phyloP scores from a whole-genome alignment of 306 rosid genomes.

The Argentina anserina region DNA sequence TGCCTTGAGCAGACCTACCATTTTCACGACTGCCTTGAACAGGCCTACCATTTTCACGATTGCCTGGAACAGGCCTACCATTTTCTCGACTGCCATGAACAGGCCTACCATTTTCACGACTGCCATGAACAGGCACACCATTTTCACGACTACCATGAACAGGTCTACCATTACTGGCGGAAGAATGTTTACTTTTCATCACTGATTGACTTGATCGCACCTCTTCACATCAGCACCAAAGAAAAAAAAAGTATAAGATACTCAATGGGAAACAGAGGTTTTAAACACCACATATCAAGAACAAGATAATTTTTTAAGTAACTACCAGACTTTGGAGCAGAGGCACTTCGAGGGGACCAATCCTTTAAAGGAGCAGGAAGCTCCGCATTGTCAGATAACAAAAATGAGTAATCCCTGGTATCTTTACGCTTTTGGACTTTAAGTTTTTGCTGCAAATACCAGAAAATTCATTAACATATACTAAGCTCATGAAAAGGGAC shows the following conservation, averaged over 20 bases:
- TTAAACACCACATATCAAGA: slow-evolving; percentile 30
- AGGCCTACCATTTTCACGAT: slow-evolving; percentile 35
- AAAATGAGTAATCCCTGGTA: slow-evolving; percentile 89
- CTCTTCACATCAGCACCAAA: slow-evolving; percentile 59
- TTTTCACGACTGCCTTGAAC: slow-evolving; percentile 34
- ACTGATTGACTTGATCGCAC: slow-evolving; percentile 48
- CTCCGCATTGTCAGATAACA: slow-evolving; percentile 69
- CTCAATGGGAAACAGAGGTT: slow-evolving; percentile 41
- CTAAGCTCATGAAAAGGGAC: slow-evolving; percentile 1
- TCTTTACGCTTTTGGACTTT: slow-evolving; percentile 70
- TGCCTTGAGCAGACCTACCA: slow-evolving; percentile 29
- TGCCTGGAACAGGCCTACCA: slow-evolving; percentile 32
- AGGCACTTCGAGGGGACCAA: slow-evolving; percentile 32
- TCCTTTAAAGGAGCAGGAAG: slow-evolving; percentile 61
- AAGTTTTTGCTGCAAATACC: slow-evolving; percentile 44
- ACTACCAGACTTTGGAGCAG: slow-evolving; percentile 52
- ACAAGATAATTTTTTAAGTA: slow-evolving; percentile 24
- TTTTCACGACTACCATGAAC: slow-evolving; percentile 32
- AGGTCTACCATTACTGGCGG: slow-evolving; percentile 37
- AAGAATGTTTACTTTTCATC: slow-evolving; percentile 45
- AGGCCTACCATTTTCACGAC: slow-evolving; percentile 35
- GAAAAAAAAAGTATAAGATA: slow-evolving; percentile 49
- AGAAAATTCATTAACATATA: slow-evolving; percentile 22
- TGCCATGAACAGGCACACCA: slow-evolving; percentile 35
- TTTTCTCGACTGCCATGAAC: slow-evolving; percentile 36